These are phyloP conservation scores for Colletotrichum orbiculare DNA, from an alignment of 2,329 filamentous ascomycete species.

Conservation along the genomic window DNA sequence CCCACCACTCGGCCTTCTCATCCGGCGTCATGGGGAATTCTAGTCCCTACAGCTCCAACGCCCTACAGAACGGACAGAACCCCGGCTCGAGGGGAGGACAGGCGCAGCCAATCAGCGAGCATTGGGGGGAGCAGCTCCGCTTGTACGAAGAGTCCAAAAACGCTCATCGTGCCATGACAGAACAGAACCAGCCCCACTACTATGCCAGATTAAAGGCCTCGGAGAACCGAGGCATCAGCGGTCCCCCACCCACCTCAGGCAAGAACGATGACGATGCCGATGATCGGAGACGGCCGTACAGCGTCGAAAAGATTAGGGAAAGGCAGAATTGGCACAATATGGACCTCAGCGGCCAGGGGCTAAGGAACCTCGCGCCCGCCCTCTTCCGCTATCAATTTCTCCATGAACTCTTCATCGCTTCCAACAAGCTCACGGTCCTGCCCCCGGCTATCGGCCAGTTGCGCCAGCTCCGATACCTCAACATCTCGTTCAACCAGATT, in stretches of 20 bases:
- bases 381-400: constrained; percentile 92
- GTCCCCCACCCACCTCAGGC: constrained; percentile 62
- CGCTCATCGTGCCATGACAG: constrained; percentile 77
- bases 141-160: constrained; percentile 81
- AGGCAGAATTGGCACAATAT: constrained; percentile 91
- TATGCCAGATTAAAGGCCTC: constrained; percentile 78
- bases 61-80: constrained; percentile 68
- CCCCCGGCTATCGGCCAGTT: constrained; percentile 85
- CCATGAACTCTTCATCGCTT: constrained; percentile 91
- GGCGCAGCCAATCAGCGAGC: constrained; percentile 67
- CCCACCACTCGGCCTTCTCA: constrained; percentile 71
- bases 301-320: constrained; percentile 73
- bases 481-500: constrained; percentile 90
- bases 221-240: constrained; percentile 75
- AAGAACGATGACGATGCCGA: constrained; percentile 64
- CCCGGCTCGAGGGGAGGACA: constrained; percentile 60
- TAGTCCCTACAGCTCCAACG: constrained; percentile 66
- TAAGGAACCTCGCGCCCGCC: constrained; percentile 81
- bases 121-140: constrained; percentile 91
- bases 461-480: constrained; percentile 83
- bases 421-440: constrained; percentile 87
- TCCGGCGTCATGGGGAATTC: constrained; percentile 73
- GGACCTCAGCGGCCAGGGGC: constrained; percentile 94
- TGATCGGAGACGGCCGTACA: constrained; percentile 70
- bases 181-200: constrained; percentile 73